These are phyloP conservation scores for Exophiala mesophila DNA, from an alignment of 2,329 filamentous ascomycete genomes.

Conservation along the genomic window DNA sequence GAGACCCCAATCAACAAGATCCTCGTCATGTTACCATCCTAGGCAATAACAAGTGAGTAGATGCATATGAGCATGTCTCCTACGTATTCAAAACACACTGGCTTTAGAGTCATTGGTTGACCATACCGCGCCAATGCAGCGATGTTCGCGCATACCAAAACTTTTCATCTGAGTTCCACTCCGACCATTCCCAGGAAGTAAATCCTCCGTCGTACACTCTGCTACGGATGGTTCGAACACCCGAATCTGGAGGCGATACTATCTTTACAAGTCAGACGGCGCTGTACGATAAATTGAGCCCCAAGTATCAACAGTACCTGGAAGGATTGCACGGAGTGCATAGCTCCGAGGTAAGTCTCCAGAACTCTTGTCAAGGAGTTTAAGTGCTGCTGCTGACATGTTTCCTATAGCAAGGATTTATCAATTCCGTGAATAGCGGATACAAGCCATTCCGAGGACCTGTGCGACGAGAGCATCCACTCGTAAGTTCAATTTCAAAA, in stretches of 20 bases:
- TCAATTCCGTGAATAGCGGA: slow-evolving; percentile 22
- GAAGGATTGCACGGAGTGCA: slow-evolving; percentile 25
- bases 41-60: slow-evolving; percentile 24
- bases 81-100: too few species aligned
- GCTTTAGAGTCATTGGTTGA: too few species aligned
- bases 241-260: slow-evolving; percentile 25
- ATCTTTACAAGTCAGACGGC: slow-evolving; percentile 27
- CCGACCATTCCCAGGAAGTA: slow-evolving; percentile 26
- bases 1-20: slow-evolving; percentile 27
- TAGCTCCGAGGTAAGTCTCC: slow-evolving; percentile 22
- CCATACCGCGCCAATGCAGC: slow-evolving; percentile 11
- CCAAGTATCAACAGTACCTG: slow-evolving; percentile 24
- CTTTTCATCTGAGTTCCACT: slow-evolving; percentile 23
- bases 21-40: slow-evolving; percentile 27
- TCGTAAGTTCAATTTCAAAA: slow-evolving; percentile 15
- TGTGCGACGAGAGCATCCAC: slow-evolving; percentile 20
- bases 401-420: slow-evolving; percentile 8
- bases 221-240: slow-evolving; percentile 22
- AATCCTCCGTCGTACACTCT: slow-evolving; percentile 27
- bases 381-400: neutral
- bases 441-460: slow-evolving; percentile 22
- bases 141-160: slow-evolving; percentile 22
- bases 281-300: slow-evolving; percentile 28
- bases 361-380: neutral
- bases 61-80: too few species aligned